Base-by-base conservation (phyloP, 2,329 filamentous ascomycete species). In the Coleophoma eucalyptorum region DNA sequence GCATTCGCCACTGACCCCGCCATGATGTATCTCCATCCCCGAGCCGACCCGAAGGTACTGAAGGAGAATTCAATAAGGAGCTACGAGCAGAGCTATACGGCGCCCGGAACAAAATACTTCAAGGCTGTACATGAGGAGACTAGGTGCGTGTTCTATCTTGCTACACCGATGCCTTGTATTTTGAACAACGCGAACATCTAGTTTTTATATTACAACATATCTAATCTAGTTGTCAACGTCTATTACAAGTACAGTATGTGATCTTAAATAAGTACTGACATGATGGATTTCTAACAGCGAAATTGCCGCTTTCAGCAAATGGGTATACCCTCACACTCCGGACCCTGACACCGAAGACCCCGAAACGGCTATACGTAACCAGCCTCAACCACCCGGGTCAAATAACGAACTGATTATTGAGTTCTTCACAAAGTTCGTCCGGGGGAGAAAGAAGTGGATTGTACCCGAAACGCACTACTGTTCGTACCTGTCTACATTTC, bases 391-490 rank as follows among this genome's bases (percentile, higher is more conserved):
- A 40, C 16, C 45, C 4, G 45, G 45, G 37, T 47, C 45, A 21
- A 47, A 47, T 37, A 10, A 47, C 3, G 45, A 40, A 15, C 12
- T 47, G 26, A 33, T 47, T 19, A 11, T 47, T 16, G 45, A 47
- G 45, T 47, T 40, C 12, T 37, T 47, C 4, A 47, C 45, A 10
- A 47, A 47, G 20, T 47, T 47, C 35, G 26, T 47, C 32, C 33
- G 33, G 5, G 45, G 45, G 16, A 47, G 45, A 26, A 47, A 21
- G 31, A 47, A 47, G 16, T 47, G 45, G 45, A 15, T 47, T n/a
- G 45, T 47, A 19, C 18, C 45, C n/a, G 33, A 47, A 16, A 47
- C 45, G n/a, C 33, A 47, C 37, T 47, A 47, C 33, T 47, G 45
- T 47, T 19, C 19, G 45, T 47, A 47, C 2, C 11, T 19, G 4